These are phyloP conservation scores for Podila epicladia DNA, from an alignment of 192 early-diverging fungal genomes.

Conservation along the genomic window DNA sequence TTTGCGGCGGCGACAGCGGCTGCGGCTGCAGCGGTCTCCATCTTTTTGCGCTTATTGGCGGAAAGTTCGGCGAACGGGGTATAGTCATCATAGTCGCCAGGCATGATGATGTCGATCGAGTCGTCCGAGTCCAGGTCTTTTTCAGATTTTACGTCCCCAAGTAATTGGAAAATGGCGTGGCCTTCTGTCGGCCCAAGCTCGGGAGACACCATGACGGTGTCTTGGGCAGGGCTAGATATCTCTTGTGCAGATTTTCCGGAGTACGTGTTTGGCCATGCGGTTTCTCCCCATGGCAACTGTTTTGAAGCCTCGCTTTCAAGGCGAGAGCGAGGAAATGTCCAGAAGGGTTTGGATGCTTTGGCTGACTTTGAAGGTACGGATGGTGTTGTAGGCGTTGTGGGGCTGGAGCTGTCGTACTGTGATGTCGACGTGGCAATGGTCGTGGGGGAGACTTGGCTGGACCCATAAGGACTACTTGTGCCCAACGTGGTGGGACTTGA, in stretches of 20 bases:
- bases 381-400: conserved; percentile 1
- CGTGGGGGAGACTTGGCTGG: not conserved
- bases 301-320: conserved; percentile 10
- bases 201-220: conserved; percentile 12
- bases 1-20: not conserved
- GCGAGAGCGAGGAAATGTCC: conserved; percentile 17
- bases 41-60: conserved; percentile 42
- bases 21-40: conserved; percentile 15
- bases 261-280: not conserved
- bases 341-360: conserved; percentile 18
- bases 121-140: conserved; percentile 22
- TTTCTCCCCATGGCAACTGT: conserved; percentile 7
- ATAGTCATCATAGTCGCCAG: conserved; percentile 44
- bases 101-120: conserved; percentile 43
- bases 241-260: not conserved
- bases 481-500: not conserved
- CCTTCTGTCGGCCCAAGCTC: not conserved
- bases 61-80: conserved; percentile 49
- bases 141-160: not conserved
- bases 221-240: not conserved
- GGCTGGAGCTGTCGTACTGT: not conserved
- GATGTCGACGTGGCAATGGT: not conserved
- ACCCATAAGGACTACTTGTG: not conserved
- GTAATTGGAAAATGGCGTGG: not conserved
- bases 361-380: not conserved